A percentile compares a stretch with the other conserved stretches of the same genome.
phyloP scores from a whole-genome alignment of 2,329 filamentous ascomycete species.

The Penicillium sp. region DNA sequence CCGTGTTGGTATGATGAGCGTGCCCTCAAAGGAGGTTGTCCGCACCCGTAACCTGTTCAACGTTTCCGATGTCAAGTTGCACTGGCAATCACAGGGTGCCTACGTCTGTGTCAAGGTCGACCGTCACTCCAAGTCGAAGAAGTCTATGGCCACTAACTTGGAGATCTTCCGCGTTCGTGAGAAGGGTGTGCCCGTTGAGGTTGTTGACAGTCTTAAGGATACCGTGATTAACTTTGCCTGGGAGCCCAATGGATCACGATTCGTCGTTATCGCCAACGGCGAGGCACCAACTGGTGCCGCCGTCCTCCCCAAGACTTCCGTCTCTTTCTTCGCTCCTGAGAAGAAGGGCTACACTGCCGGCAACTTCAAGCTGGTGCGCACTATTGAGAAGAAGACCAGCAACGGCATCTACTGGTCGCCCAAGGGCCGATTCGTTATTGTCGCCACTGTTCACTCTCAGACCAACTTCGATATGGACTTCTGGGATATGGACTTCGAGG shows the following conservation, averaged over 20 bases:
- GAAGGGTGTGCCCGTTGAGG: conserved; percentile 97
- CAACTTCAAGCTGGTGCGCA: conserved; percentile 95
- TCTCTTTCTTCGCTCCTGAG: conserved; percentile 95
- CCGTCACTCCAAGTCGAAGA: conserved; percentile 98
- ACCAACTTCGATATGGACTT: conserved; percentile 96
- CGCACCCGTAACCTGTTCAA: conserved; percentile 97
- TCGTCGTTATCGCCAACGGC: conserved; percentile 92
- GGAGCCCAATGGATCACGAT: conserved; percentile 97
- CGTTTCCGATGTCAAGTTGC: conserved; percentile 93
- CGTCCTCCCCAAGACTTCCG: conserved; percentile 88
- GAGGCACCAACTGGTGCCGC: conserved; percentile 76
- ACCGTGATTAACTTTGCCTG: conserved; percentile 99
- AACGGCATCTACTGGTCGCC: conserved; percentile 99
- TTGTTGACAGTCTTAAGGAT: conserved; percentile 96
- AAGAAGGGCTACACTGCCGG: conserved; percentile 83
- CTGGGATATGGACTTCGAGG: conserved; percentile 96
- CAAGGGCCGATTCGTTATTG: conserved; percentile 88
- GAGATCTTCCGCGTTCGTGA: conserved; percentile 98
- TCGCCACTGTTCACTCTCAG: conserved; percentile 88
- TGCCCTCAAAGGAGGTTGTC: conserved; percentile 91
- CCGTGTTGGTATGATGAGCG: conserved; percentile 93
- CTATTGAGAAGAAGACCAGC: conserved; percentile 98
- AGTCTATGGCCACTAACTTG: conserved; percentile 92
- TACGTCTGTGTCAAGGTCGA: conserved; percentile 99
- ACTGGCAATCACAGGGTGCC: conserved; percentile 94